Evolutionary conservation across 2,329 filamentous ascomycete genomes (phyloP).

Genomic region (Scedosporium boydii): DNA sequence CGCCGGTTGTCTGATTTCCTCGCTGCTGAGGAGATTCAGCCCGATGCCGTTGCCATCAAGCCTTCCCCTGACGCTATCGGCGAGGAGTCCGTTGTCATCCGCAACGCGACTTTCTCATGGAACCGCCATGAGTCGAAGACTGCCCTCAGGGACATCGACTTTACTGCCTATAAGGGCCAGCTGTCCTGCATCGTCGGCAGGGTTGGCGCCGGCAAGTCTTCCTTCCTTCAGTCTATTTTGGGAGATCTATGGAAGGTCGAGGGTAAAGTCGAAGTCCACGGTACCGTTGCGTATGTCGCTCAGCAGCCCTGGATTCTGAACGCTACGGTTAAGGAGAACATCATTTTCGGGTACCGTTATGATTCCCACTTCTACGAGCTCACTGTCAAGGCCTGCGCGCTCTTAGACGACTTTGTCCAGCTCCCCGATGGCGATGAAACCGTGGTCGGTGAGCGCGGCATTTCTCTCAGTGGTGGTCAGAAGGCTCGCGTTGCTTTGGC

Average conservation of each 20-base stretch:
- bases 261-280: conserved; percentile 74
- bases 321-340: conserved; percentile 92
- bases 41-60: conserved; percentile 65
- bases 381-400: conserved; percentile 82
- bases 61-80: conserved; percentile 65
- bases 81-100: conserved; percentile 77
- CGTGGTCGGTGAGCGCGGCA: conserved; percentile 91
- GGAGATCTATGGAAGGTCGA: conserved; percentile 87
- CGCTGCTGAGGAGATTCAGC: conserved; percentile 78
- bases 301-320: conserved; percentile 98
- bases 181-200: conserved; percentile 87
- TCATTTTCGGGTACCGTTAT: conserved; percentile 90
- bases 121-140: conserved; percentile 67
- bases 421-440: conserved; percentile 95
- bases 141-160: conserved; percentile 74
- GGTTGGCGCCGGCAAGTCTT: conserved; percentile 94
- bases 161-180: conserved; percentile 84
- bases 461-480: conserved; percentile 90
- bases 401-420: conserved; percentile 82
- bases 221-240: conserved; percentile 76
- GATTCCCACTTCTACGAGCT: conserved; percentile 91
- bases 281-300: conserved; percentile 80
- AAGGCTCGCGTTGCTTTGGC: conserved; percentile 90
- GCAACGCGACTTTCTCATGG: conserved; percentile 89
- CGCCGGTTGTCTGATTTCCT: conserved; percentile 78